Evolutionary conservation across 23 red algal species (phyloP).

Genomic region (Pyropia yezoensis): DNA sequence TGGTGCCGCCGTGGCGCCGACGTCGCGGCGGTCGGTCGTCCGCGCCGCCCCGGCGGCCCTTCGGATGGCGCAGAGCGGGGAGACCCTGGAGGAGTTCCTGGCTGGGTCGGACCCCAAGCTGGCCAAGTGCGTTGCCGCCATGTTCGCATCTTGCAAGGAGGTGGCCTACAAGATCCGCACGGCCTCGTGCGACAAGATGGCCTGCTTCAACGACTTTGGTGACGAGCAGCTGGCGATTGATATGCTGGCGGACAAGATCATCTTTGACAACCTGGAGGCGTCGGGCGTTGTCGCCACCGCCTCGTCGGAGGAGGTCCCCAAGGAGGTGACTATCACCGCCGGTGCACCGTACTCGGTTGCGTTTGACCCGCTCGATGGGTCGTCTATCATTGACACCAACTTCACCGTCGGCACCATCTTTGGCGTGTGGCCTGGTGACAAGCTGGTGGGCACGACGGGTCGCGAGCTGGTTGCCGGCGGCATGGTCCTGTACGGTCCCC

Average conservation of each 20-base stretch:
- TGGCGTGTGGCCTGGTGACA: conserved; percentile 87
- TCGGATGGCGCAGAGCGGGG: conserved; percentile 9
- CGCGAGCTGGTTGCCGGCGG: conserved; percentile 71
- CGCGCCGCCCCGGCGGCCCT: too few relatives aligned
- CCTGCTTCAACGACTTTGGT: conserved; percentile 98
- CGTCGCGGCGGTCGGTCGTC: too few relatives aligned
- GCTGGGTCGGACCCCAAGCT: conserved; percentile 52
- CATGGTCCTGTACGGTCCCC: conserved; percentile 85
- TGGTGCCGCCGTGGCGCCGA: too few relatives aligned
- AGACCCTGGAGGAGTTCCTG: conserved; percentile 70
- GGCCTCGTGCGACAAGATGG: conserved; percentile 94
- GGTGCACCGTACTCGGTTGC: conserved; percentile 79
- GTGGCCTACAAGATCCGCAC: conserved; percentile 97
- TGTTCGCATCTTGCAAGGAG: conserved; percentile 96
- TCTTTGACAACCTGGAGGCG: conserved; percentile 69
- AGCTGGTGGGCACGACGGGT: conserved; percentile 67
- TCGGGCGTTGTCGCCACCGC: conserved; percentile 75
- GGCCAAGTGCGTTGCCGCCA: conserved; percentile 49
- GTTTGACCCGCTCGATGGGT: conserved; percentile 93
- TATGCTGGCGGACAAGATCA: conserved; percentile 91
- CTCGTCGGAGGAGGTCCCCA: conserved; percentile 82
- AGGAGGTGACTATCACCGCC: conserved; percentile 57
- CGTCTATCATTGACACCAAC: conserved; percentile 97
- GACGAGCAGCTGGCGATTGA: conserved; percentile 98
- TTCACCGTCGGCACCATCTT: conserved; percentile 97